These are phyloP conservation scores for Lactarius sanguifluus DNA, from an alignment of 768 basidiomycete species.

Conservation along the genomic window DNA sequence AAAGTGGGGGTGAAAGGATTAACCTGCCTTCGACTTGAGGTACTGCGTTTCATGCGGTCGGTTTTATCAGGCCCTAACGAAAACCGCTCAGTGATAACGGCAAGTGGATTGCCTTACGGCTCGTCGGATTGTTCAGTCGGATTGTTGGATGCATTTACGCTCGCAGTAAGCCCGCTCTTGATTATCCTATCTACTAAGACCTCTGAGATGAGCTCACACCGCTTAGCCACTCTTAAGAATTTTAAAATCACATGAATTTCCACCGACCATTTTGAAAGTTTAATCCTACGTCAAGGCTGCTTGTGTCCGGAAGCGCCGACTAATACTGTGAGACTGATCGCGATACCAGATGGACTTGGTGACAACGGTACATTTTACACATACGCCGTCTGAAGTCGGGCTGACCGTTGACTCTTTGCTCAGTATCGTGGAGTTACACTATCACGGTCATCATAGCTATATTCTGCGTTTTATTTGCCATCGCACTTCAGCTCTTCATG, in stretches of 20 bases:
- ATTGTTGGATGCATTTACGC: constrained; percentile 72
- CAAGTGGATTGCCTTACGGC: constrained; percentile 79
- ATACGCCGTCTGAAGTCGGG: neutral
- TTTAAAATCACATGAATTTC: constrained; percentile 92
- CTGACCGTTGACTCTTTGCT: constrained; percentile 16
- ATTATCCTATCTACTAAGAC: neutral
- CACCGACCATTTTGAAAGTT: constrained; percentile 87
- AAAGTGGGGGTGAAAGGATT: constrained; percentile 78
- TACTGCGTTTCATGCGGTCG: constrained; percentile 37
- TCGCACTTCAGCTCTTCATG: constrained; percentile 39
- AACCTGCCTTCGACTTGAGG: constrained; percentile 92
- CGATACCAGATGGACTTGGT: constrained; percentile 58
- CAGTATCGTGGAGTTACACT: constrained; percentile 37
- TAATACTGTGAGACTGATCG: constrained; percentile 77
- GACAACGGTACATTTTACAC: constrained; percentile 30
- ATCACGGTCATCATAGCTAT: constrained; percentile 46
- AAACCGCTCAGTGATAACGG: constrained; percentile 64
- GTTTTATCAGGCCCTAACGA: neutral
- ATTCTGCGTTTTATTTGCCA: constrained; percentile 44
- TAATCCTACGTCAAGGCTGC: constrained; percentile 74
- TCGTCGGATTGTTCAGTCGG: constrained; percentile 85
- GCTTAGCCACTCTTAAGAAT: constrained; percentile 81
- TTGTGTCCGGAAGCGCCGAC: constrained; percentile 92
- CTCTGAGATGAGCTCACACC: constrained; percentile 2
- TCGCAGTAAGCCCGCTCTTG: constrained; percentile 51